Conservation (phyloP, 2,329 filamentous ascomycete genomes). For the Lasiodiplodia hormozganensis region DNA sequence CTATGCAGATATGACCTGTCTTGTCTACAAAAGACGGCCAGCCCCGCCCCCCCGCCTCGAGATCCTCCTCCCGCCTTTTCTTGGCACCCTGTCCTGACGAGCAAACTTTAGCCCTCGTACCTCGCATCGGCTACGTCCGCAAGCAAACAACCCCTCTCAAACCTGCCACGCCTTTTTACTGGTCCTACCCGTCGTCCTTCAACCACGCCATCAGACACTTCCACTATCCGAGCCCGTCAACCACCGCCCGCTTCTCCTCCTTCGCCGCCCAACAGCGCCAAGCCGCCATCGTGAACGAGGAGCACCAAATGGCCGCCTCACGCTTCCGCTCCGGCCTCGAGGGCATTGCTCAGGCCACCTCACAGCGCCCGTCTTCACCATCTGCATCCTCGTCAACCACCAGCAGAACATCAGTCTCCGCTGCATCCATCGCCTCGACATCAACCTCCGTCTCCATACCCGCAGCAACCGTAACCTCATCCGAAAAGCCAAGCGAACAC, state of each 20-base stretch:
- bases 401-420: background rate
- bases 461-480: background rate
- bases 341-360: background rate
- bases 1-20: background rate
- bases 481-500: background rate
- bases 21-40: background rate
- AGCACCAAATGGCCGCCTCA: background rate
- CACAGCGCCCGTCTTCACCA: background rate
- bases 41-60: background rate
- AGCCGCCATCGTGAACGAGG: background rate
- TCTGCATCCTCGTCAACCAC: background rate
- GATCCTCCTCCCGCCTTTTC: background rate
- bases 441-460: background rate
- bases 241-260: background rate
- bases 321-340: background rate
- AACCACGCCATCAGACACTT: background rate
- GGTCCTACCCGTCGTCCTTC: background rate
- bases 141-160: background rate
- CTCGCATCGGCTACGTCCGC: background rate
- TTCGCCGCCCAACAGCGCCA: conserved; percentile 5
- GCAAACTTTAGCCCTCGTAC: background rate
- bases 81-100: background rate
- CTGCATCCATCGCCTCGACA: background rate
- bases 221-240: conserved; percentile 1
- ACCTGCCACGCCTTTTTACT: background rate